Conservation (phyloP, 495 filamentous ascomycete species). For the Talaromyces adpressus region DNA sequence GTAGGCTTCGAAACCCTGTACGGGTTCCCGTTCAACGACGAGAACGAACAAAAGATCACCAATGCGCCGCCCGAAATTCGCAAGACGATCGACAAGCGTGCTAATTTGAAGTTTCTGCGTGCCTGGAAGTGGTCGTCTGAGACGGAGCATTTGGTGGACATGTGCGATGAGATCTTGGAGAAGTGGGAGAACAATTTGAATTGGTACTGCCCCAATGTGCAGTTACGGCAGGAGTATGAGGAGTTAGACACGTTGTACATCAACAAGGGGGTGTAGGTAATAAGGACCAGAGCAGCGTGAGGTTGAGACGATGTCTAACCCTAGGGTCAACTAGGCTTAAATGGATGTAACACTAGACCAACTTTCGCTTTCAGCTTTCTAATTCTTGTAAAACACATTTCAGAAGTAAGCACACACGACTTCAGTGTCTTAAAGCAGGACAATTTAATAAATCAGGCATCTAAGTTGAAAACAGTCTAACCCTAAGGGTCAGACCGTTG, state of each 20-base stretch:
- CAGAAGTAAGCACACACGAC: too few relatives aligned
- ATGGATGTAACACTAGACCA: too few relatives aligned
- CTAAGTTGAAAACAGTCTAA: too few relatives aligned
- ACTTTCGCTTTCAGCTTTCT: too few relatives aligned
- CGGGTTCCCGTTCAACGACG: background rate
- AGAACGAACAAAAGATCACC: background rate
- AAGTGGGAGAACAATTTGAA: background rate
- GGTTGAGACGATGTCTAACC: background rate
- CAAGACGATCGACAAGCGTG: background rate
- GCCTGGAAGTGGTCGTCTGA: background rate
- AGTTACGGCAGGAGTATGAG: background rate
- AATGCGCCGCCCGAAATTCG: background rate
- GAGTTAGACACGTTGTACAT: background rate
- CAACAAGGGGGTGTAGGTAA: background rate
- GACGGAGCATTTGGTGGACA: background rate
- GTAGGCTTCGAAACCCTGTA: background rate
- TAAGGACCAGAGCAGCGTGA: too few relatives aligned
- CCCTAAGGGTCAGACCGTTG: background rate
- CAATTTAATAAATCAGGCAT: too few relatives aligned
- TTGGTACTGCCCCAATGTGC: background rate
- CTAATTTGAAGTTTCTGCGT: background rate
- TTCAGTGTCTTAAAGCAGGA: too few relatives aligned
- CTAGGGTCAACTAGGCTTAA: background rate
- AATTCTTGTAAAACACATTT: too few relatives aligned
- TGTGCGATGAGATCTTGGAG: background rate